Evolutionary conservation across 1,139 yeast genomes (phyloP).

Genomic region (Zhuliangozyma parablackwelliae): DNA sequence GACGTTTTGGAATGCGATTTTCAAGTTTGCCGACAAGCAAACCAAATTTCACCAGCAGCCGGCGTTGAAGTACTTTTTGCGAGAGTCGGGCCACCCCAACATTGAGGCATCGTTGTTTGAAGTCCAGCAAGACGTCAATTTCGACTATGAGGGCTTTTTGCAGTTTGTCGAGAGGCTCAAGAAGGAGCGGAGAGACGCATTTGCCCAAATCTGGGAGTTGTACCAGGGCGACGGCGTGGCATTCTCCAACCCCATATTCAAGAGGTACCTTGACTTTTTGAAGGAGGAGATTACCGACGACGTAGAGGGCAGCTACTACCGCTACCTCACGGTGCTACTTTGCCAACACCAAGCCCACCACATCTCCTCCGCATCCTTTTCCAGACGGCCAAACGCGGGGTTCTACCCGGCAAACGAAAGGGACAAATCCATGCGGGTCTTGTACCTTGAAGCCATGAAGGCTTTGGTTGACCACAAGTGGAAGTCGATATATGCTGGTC

Average conservation of each 20-base stretch:
- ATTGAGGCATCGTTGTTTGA: constrained; percentile 17
- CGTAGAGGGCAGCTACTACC: constrained; percentile 19
- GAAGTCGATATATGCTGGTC: constrained; percentile 23
- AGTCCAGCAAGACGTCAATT: constrained; percentile 30
- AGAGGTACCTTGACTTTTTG: constrained; percentile 19
- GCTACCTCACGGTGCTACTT: constrained; percentile 19
- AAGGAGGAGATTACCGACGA: constrained; percentile 15
- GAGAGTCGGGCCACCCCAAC: constrained; percentile 6
- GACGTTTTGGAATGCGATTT: constrained; percentile 33
- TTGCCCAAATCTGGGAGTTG: constrained; percentile 32
- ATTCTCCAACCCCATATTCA: constrained; percentile 24
- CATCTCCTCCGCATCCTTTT: constrained; percentile 5
- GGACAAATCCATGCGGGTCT: constrained; percentile 15
- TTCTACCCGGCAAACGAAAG: constrained; percentile 14
- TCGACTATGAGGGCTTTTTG: constrained; percentile 38
- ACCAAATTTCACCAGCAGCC: constrained; percentile 24
- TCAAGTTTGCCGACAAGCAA: constrained; percentile 33
- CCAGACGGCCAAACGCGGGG: constrained; percentile 8
- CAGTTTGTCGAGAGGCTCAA: constrained; percentile 23
- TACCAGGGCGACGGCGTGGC: constrained; percentile 21
- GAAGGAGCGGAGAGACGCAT: constrained; percentile 21
- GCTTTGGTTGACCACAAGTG: constrained; percentile 28
- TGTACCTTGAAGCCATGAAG: constrained; percentile 26
- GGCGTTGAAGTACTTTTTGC: constrained; percentile 25
- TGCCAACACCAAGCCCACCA: constrained; percentile 18